phyloP scores from a whole-genome alignment of 2,329 filamentous ascomycete genomes.

The Fragosphaeria purpurea region DNA sequence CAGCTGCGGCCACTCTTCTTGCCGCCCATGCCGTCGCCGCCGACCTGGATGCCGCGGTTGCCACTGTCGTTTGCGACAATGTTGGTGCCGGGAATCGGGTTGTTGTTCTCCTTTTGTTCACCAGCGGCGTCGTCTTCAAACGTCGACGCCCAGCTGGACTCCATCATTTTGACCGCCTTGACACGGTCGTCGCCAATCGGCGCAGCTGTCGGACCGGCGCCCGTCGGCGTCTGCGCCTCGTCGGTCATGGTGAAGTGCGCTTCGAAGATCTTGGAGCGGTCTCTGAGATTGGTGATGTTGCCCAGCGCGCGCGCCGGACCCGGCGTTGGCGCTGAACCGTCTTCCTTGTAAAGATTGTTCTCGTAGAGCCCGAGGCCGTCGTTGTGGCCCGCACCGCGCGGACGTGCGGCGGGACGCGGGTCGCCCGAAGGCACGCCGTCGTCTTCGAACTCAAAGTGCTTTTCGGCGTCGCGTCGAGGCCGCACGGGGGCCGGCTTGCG shows the following conservation, averaged over 20 bases:
- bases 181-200: conserved; percentile 47
- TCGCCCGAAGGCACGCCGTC: conserved; percentile 51
- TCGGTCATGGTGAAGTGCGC: conserved; percentile 70
- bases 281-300: conserved; percentile 62
- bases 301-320: conserved; percentile 40
- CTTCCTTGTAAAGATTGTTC: conserved; percentile 60
- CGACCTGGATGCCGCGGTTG: conserved; percentile 35
- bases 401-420: conserved; percentile 33
- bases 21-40: conserved; percentile 58
- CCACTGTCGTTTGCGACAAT: conserved; percentile 10
- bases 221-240: conserved; percentile 39
- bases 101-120: conserved; percentile 43
- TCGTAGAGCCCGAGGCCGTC: conserved; percentile 64
- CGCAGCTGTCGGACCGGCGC: conserved; percentile 24
- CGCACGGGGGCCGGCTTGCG: conserved; percentile 51
- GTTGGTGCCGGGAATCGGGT: conserved; percentile 22
- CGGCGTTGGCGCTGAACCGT: conserved; percentile 29
- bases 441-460: conserved; percentile 78
- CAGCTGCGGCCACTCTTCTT: conserved; percentile 45
- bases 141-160: conserved; percentile 45
- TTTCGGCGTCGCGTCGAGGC: conserved; percentile 67
- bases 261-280: conserved; percentile 67
- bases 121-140: conserved; percentile 36
- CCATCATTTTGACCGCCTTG: conserved; percentile 66
- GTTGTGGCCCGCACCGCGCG: conserved; percentile 51